Percentiles rank a stretch among this genome's conserved stretches.
phyloP scores from a whole-genome alignment of 331 rosid genomes.

The Phaseolus coccineus region DNA sequence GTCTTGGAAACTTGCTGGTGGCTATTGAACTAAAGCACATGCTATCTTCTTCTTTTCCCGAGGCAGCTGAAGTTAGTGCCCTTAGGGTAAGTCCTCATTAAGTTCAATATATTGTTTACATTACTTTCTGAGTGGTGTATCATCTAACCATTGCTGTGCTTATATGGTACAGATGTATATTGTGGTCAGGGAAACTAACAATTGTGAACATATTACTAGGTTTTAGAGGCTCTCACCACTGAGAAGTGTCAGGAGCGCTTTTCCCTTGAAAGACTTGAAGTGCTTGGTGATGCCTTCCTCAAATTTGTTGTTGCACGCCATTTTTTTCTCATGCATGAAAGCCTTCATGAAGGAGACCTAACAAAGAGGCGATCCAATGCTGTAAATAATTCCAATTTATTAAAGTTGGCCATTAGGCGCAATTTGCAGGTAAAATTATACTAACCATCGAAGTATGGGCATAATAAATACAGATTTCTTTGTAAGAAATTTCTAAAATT shows the following conservation, averaged over 20 bases:
- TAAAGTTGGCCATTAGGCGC: conserved; percentile 72
- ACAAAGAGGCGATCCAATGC: conserved; percentile 72
- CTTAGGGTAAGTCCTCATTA: conserved; percentile 65
- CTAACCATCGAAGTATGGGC: background rate
- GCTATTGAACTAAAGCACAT: conserved; percentile 83
- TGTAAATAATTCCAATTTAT: conserved; percentile 81
- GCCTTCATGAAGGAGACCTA: conserved; percentile 89
- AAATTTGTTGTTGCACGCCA: conserved; percentile 84
- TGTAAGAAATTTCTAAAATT: too few species aligned
- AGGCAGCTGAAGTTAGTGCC: conserved; percentile 74
- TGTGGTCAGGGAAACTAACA: too few species aligned
- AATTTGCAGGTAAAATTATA: conserved; percentile 78
- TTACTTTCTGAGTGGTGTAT: background rate
- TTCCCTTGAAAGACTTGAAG: conserved; percentile 98
- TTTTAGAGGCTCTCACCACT: conserved; percentile 93
- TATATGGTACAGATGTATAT: too few species aligned
- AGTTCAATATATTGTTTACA: conserved; percentile 26
- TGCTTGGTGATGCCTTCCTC: conserved; percentile 96
- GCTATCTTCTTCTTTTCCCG: conserved; percentile 71
- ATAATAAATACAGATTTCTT: too few species aligned
- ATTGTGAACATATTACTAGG: conserved; percentile 54
- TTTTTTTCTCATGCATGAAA: conserved; percentile 71
- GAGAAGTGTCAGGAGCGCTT: conserved; percentile 91
- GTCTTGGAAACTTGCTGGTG: conserved; percentile 87
- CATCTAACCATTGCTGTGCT: too few species aligned